phyloP scores from a whole-genome alignment of 176 grass and related monocot genomes.

The Raddia distichophylla region DNA sequence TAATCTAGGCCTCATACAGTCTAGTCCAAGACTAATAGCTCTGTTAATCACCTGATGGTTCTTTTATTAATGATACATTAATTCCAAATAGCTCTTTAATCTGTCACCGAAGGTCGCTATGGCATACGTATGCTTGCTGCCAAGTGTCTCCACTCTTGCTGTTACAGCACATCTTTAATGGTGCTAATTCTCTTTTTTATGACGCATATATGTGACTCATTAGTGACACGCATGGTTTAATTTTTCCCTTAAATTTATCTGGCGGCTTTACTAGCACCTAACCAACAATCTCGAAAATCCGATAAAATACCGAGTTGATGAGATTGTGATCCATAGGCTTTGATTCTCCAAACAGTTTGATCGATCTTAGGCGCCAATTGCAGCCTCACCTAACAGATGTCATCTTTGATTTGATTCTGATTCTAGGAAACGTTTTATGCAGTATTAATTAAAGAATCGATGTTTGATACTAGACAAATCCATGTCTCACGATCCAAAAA shows the following conservation, averaged over 20 bases:
- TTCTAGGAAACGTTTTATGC: constrained; percentile 4
- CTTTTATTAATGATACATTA: no score
- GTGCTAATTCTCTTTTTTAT: neutral
- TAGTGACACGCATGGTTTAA: neutral
- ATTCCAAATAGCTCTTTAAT: neutral
- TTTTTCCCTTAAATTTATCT: neutral
- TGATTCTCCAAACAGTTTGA: constrained; percentile 26
- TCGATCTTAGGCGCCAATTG: constrained; percentile 7
- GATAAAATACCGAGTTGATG: constrained; percentile 44
- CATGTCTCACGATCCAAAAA: constrained; percentile 16
- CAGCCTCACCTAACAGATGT: constrained; percentile 41
- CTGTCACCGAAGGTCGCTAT: neutral
- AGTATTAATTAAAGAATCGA: neutral
- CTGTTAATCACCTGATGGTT: no score
- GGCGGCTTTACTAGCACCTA: constrained; percentile 27
- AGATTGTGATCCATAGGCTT: constrained; percentile 21
- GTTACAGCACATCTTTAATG: neutral
- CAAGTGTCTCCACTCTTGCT: neutral
- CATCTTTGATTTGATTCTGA: constrained; percentile 55
- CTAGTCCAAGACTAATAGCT: no score
- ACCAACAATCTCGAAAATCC: constrained; percentile 39
- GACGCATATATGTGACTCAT: neutral
- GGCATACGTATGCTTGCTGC: neutral
- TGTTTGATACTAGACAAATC: constrained; percentile 45
- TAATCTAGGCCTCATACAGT: no score